Evolutionary conservation across 768 basidiomycete genomes (phyloP).

Genomic region (Lentinula sp.): DNA sequence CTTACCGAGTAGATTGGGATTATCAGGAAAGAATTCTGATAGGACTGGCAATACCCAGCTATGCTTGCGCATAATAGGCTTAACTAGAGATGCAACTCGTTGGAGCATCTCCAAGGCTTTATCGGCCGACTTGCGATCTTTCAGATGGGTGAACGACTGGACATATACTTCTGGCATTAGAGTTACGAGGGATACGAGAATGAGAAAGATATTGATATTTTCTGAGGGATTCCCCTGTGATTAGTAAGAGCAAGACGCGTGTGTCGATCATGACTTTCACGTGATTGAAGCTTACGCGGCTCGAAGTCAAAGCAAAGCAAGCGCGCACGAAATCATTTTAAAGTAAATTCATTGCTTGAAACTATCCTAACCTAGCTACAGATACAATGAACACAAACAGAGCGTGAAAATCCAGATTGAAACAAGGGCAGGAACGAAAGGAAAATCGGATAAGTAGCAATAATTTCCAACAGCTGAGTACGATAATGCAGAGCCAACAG

Average conservation of each 20-base stretch:
- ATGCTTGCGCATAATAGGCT: constrained; percentile 90
- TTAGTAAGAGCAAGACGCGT: neutral
- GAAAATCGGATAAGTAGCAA: constrained; percentile 1
- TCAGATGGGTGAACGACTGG: constrained; percentile 66
- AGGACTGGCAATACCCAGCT: constrained; percentile 73
- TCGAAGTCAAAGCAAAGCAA: too few relatives aligned
- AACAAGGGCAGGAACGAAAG: neutral
- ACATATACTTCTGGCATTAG: constrained; percentile 55
- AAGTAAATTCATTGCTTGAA: neutral
- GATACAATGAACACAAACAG: neutral
- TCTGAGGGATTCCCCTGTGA: neutral
- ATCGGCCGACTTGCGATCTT: constrained; percentile 57
- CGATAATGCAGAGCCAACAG: neutral
- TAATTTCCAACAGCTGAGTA: neutral
- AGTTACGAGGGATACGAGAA: neutral
- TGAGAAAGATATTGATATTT: neutral
- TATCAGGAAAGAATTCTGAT: constrained; percentile 85
- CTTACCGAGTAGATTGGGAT: constrained; percentile 67
- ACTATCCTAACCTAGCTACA: neutral
- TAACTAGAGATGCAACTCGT: constrained; percentile 71
- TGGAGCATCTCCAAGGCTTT: constrained; percentile 65
- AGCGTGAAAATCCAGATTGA: neutral
- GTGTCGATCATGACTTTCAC: neutral
- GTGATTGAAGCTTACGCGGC: neutral
- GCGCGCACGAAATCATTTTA: neutral